Evolutionary conservation across 1,284 basidiomycete genomes (phyloP), one percentile per base, ranked within the genome.

Genomic region (Pseudozyma pruni): DNA sequence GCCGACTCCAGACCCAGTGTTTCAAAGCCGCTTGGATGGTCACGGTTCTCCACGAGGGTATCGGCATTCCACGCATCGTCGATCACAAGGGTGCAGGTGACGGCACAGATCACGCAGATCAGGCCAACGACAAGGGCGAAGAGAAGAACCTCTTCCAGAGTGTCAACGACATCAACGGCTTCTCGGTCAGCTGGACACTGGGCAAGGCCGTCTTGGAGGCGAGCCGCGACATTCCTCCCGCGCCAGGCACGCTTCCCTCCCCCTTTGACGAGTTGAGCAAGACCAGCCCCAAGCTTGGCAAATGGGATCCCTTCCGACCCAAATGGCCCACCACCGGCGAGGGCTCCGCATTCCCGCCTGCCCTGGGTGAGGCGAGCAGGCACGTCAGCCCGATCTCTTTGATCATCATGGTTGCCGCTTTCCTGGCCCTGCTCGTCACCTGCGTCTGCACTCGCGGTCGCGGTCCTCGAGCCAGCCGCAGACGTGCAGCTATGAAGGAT

Each of bases 21-120:
- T 98, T 99, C 89, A 99, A 99, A 83, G 93, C 95, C 1, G 94
- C 95, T 1, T 99, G 96, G 96, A 88, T 99, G 58, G 90, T 91
- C 55, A 98, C 97, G 79, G 91, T 99, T 22, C 85, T 99, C 4
- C 95, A 98, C 79, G 92, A 97, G 78, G 96, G 95, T 22, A 90
- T 99, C 52, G 94, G 93, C 14, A 88, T 99, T 79, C 96, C 96
- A 11, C 88, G 96, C 29, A 89, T 97, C 31, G 74, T 92, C 40
- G 94, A 97, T 81, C 86, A 87, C 3, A 68, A 68, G 27, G 76
- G 74, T 25, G 50, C 67, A n/a, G 74, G 74, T 25, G 75, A 78
- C 29, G 77, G 72, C 33, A 72, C 59, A 17, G 54, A 69, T 20
- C 78, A 80, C 35, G 70, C 76, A 16, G 70, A 75, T 45, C 54